Evolutionary conservation across 2,329 filamentous ascomycete species (phyloP).

Genomic region (Arthroderma uncinatum): DNA sequence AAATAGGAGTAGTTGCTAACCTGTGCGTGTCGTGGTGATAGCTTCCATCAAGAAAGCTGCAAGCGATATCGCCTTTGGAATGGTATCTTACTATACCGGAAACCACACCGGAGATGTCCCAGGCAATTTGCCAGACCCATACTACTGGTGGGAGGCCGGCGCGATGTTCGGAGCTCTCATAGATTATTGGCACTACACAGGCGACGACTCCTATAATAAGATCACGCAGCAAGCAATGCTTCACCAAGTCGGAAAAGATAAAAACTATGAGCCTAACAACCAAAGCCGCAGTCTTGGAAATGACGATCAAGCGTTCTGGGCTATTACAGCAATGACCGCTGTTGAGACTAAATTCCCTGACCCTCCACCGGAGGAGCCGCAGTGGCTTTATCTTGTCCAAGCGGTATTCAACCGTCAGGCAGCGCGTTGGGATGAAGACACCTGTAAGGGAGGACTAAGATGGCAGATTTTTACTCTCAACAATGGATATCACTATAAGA

Average conservation of each 20-base stretch:
- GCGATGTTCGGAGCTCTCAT: constrained; percentile 45
- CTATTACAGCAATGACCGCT: constrained; percentile 66
- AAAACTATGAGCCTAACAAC: constrained; percentile 64
- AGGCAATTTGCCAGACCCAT: constrained; percentile 26
- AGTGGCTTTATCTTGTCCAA: constrained; percentile 69
- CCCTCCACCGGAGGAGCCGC: constrained; percentile 49
- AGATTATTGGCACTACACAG: constrained; percentile 74
- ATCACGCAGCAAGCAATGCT: constrained; percentile 57
- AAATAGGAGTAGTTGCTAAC: background rate
- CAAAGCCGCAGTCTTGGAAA: constrained; percentile 39
- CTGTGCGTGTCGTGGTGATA: constrained; percentile 14
- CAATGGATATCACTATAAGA: constrained; percentile 52
- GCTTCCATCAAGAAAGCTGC: constrained; percentile 28
- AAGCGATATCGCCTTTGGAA: constrained; percentile 23
- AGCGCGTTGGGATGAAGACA: constrained; percentile 53
- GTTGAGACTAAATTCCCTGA: constrained; percentile 66
- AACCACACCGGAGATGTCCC: constrained; percentile 24
- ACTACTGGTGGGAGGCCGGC: constrained; percentile 31
- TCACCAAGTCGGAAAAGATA: constrained; percentile 59
- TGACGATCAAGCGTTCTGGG: constrained; percentile 67
- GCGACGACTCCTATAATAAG: constrained; percentile 59
- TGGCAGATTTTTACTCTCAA: constrained; percentile 82
- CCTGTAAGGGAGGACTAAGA: constrained; percentile 62
- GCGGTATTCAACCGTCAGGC: constrained; percentile 72
- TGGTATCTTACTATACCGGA: constrained; percentile 28